Conservation (phyloP, 495 filamentous ascomycete species). For the Aspergillus heteromorphus region DNA sequence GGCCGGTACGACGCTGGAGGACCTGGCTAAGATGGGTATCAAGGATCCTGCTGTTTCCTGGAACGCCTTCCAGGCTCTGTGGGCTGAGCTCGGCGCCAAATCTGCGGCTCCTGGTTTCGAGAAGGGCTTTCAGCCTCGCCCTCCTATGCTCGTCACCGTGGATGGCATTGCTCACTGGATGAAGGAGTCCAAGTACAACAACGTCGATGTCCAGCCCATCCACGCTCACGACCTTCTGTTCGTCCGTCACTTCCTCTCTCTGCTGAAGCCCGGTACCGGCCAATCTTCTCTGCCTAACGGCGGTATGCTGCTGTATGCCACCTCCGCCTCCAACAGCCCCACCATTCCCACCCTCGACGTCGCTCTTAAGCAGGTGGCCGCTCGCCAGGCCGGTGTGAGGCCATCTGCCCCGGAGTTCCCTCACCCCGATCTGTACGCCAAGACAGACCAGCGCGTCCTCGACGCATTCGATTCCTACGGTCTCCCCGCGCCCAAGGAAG, state of each 20-base stretch:
- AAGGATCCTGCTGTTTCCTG: slow-evolving; percentile 71
- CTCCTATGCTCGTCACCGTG: slow-evolving; percentile 71
- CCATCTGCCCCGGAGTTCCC: slow-evolving; percentile 42
- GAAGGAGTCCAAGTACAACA: slow-evolving; percentile 67
- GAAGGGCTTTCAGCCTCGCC: slow-evolving; percentile 48
- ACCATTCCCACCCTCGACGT: slow-evolving; percentile 57
- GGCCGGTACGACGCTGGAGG: slow-evolving; percentile 57
- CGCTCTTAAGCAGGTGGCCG: slow-evolving; percentile 50
- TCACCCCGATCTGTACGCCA: slow-evolving; percentile 55
- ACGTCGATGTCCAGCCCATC: slow-evolving; percentile 59
- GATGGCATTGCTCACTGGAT: slow-evolving; percentile 81
- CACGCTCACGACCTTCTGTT: slow-evolving; percentile 83
- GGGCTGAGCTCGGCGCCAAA: slow-evolving; percentile 66
- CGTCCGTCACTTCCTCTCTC: slow-evolving; percentile 66
- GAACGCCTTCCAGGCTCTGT: slow-evolving; percentile 76
- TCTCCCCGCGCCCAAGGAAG: slow-evolving; percentile 23
- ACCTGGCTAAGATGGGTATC: slow-evolving; percentile 63
- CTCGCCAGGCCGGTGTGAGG: slow-evolving; percentile 30
- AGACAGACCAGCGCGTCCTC: slow-evolving; percentile 63
- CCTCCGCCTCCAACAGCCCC: slow-evolving; percentile 60
- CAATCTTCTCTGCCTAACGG: slow-evolving; percentile 60
- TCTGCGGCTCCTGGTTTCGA: slow-evolving; percentile 37
- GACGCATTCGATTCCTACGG: slow-evolving; percentile 35
- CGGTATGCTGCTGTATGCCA: slow-evolving; percentile 71
- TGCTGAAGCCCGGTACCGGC: slow-evolving; percentile 51